Conservation (phyloP, 1,139 yeast species). For the Diutina sp. region DNA sequence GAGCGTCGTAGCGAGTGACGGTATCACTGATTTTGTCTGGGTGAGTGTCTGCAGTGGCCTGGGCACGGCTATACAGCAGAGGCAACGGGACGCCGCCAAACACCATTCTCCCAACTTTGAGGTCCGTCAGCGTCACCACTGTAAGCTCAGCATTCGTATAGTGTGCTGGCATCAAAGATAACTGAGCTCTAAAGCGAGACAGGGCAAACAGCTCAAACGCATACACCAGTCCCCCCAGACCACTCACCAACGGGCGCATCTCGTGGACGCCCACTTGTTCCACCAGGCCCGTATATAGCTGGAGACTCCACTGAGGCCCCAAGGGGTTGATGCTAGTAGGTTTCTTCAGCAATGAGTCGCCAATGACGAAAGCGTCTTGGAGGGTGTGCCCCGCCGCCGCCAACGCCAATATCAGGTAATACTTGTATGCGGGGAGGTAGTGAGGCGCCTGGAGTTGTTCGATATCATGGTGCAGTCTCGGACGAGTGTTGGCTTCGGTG, state of each 20-base stretch:
- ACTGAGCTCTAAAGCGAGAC: constrained; percentile 8
- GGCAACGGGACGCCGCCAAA: constrained; percentile 20
- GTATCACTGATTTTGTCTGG: constrained; percentile 23
- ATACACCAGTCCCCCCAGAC: constrained; percentile 18
- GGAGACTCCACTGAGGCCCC: constrained; percentile 2
- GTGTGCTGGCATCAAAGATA: background rate
- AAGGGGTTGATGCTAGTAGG: constrained; percentile 13
- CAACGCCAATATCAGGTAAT: constrained; percentile 16
- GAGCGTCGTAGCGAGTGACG: constrained; percentile 19
- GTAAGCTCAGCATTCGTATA: constrained; percentile 12
- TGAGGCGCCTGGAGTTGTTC: constrained; percentile 16
- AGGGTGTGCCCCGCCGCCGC: constrained; percentile 19
- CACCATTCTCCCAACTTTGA: constrained; percentile 19
- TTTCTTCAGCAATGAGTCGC: constrained; percentile 10
- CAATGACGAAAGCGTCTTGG: constrained; percentile 11
- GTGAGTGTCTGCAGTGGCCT: constrained; percentile 12
- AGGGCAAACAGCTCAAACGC: constrained; percentile 16
- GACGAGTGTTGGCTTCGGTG: constrained; percentile 9
- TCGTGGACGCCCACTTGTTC: constrained; percentile 32
- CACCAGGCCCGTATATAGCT: constrained; percentile 20
- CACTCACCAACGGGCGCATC: constrained; percentile 18
- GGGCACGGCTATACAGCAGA: constrained; percentile 16
- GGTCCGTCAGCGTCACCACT: constrained; percentile 17
- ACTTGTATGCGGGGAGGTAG: constrained; percentile 14
- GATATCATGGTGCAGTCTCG: constrained; percentile 26